A percentile compares a stretch with the other conserved stretches of the same genome.
Evolutionary conservation across 2,329 filamentous ascomycete species (phyloP).

Genomic region (Malbranchea cinnamomea): DNA sequence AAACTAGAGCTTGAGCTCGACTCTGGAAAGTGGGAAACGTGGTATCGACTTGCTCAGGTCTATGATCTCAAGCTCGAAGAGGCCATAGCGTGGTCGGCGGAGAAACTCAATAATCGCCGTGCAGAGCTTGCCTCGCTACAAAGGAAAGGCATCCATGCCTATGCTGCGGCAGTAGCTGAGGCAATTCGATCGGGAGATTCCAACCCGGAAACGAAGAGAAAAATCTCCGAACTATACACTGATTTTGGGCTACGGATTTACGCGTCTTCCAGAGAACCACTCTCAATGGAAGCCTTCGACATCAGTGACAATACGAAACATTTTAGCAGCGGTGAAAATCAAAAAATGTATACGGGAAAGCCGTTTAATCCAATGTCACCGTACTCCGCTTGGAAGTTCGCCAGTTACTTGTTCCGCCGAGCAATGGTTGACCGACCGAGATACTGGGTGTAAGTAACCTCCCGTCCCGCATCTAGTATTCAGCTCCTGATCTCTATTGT

Average conservation of each 20-base stretch:
- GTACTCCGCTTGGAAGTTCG: slow-evolving; percentile 51
- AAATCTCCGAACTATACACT: slow-evolving; percentile 50
- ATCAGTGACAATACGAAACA: slow-evolving; percentile 47
- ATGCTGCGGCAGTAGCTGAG: slow-evolving; percentile 52
- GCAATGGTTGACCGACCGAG: slow-evolving; percentile 45
- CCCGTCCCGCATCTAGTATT: neutral
- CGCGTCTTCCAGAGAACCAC: slow-evolving; percentile 51
- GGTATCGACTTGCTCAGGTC: slow-evolving; percentile 76
- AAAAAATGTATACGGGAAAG: slow-evolving; percentile 41
- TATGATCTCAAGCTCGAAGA: slow-evolving; percentile 83
- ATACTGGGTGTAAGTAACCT: slow-evolving; percentile 42
- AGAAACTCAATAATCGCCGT: slow-evolving; percentile 78
- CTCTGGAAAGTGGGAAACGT: slow-evolving; percentile 71
- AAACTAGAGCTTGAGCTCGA: slow-evolving; percentile 71
- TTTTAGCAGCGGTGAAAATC: slow-evolving; percentile 38
- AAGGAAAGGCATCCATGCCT: slow-evolving; percentile 69
- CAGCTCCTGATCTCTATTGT: neutral
- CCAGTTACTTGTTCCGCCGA: slow-evolving; percentile 43
- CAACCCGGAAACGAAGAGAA: slow-evolving; percentile 37
- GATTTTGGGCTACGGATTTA: slow-evolving; percentile 57
- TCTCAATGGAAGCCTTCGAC: slow-evolving; percentile 51
- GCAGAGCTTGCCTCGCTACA: slow-evolving; percentile 61
- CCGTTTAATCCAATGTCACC: slow-evolving; percentile 43
- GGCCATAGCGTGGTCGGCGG: slow-evolving; percentile 72
- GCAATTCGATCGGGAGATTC: slow-evolving; percentile 43